These are phyloP conservation scores for Saturnispora mendoncae DNA, from an alignment of 805 yeast genomes.

Conservation along the genomic window DNA sequence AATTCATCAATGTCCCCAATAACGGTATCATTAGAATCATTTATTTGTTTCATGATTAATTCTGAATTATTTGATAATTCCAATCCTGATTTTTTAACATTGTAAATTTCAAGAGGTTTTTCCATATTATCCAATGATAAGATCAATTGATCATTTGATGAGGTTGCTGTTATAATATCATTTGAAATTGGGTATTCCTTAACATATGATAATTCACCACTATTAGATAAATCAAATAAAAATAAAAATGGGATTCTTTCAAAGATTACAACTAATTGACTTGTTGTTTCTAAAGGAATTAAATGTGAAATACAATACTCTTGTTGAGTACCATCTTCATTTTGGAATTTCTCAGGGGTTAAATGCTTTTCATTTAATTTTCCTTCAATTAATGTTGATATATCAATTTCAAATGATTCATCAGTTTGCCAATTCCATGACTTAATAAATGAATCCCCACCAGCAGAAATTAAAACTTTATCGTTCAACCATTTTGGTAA, in stretches of 20 bases:
- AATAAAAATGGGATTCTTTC: constrained; percentile 40
- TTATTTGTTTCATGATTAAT: constrained; percentile 26
- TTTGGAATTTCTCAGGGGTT: constrained; percentile 58
- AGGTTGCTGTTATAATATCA: constrained; percentile 23
- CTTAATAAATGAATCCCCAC: constrained; percentile 74
- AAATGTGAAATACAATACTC: constrained; percentile 44
- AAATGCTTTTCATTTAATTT: constrained; percentile 48
- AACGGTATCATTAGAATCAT: constrained; percentile 13
- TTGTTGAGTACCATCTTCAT: constrained; percentile 35
- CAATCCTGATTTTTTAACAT: constrained; percentile 21
- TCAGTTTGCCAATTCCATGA: constrained; percentile 70
- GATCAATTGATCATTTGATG: constrained; percentile 19
- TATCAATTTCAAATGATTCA: constrained; percentile 33
- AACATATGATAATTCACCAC: constrained; percentile 25
- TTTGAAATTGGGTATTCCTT: constrained; percentile 22
- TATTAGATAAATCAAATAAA: constrained; percentile 28
- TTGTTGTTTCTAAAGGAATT: constrained; percentile 23
- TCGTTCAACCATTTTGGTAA: constrained; percentile 43
- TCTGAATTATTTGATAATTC: constrained; percentile 14
- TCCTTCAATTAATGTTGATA: constrained; percentile 30
- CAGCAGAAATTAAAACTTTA: constrained; percentile 63
- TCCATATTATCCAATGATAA: constrained; percentile 22
- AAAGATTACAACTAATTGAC: constrained; percentile 34
- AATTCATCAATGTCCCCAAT: constrained; percentile 29
- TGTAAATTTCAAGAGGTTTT: constrained; percentile 18